phyloP scores from a whole-genome alignment of 306 rosid genomes.

The Lathyrus tuberosus region DNA sequence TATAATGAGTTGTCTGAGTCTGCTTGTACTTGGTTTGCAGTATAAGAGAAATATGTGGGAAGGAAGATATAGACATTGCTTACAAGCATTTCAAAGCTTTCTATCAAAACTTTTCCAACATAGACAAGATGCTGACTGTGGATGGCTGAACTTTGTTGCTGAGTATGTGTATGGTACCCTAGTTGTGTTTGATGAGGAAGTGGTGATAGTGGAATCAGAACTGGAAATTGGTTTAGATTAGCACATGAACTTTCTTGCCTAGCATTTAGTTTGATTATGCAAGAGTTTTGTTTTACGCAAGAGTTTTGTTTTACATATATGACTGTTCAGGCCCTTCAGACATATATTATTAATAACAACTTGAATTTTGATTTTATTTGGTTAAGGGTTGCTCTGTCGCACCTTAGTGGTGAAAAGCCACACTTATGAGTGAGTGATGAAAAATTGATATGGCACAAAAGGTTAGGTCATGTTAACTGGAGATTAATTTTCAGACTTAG shows the following conservation, averaged over 20 bases:
- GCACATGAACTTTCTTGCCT: constrained; percentile 46
- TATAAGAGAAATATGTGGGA: constrained; percentile 91
- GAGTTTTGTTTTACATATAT: constrained; percentile 43
- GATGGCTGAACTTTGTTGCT: constrained; percentile 52
- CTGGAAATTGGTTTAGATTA: constrained; percentile 15
- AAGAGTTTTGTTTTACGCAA: constrained; percentile 43
- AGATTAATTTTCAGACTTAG: too few relatives aligned
- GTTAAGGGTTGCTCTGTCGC: too few relatives aligned
- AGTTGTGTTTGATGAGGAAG: constrained; percentile 33
- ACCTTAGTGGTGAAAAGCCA: too few relatives aligned
- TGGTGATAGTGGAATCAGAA: constrained; percentile 35
- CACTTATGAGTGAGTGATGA: too few relatives aligned
- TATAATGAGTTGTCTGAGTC: constrained; percentile 23
- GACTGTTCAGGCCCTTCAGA: constrained; percentile 43
- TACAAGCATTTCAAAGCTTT: constrained; percentile 92
- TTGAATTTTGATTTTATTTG: neutral
- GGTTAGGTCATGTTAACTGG: too few relatives aligned
- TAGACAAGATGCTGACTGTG: constrained; percentile 70
- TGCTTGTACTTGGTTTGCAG: constrained; percentile 54
- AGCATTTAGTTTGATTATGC: constrained; percentile 44
- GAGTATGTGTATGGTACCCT: constrained; percentile 7
- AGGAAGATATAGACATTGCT: constrained; percentile 86
- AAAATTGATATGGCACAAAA: too few relatives aligned
- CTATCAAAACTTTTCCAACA: constrained; percentile 71
- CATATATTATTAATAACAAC: too few relatives aligned